phyloP scores from a whole-genome alignment of 495 filamentous ascomycete genomes.

The Hapsidospora chrysogenum region DNA sequence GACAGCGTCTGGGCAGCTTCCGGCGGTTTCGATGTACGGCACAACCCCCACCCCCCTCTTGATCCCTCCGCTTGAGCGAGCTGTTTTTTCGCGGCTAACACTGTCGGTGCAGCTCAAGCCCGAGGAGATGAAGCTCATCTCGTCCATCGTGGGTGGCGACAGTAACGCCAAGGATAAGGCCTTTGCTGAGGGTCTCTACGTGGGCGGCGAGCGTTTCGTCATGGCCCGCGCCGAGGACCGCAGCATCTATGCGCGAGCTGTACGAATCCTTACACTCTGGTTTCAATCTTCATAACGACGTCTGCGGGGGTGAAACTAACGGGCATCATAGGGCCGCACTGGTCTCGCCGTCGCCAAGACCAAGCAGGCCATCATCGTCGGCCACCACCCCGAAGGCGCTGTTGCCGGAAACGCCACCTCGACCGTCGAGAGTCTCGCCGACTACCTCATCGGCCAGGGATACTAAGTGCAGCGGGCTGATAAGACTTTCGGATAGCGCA shows the following conservation, averaged over 20 bases:
- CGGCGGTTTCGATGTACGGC: slow-evolving; percentile 51
- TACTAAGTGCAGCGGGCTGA: slow-evolving; percentile 33
- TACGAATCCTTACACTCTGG: slow-evolving; percentile 20
- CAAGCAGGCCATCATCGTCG: slow-evolving; percentile 68
- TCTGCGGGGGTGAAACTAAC: neutral
- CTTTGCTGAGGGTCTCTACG: slow-evolving; percentile 44
- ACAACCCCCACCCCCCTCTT: slow-evolving; percentile 1
- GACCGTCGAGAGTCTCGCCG: slow-evolving; percentile 50
- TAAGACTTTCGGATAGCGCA: no score
- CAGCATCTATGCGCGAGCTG: slow-evolving; percentile 75
- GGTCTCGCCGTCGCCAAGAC: slow-evolving; percentile 72
- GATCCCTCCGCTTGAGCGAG: neutral
- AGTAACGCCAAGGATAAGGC: slow-evolving; percentile 29
- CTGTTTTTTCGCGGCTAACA: neutral
- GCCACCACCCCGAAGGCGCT: slow-evolving; percentile 58
- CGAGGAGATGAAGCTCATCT: slow-evolving; percentile 40
- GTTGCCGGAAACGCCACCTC: slow-evolving; percentile 48
- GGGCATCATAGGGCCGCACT: slow-evolving; percentile 51
- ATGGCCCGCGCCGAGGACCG: slow-evolving; percentile 54
- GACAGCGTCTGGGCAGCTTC: slow-evolving; percentile 72
- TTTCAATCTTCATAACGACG: no score
- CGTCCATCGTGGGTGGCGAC: slow-evolving; percentile 24
- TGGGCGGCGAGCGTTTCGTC: slow-evolving; percentile 57
- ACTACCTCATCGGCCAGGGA: slow-evolving; percentile 53
- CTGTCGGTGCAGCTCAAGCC: slow-evolving; percentile 27